A percentile compares a stretch with the other conserved stretches of the same genome.
These are phyloP conservation scores for Saccharomyces uvarum DNA, from an alignment of 1,139 yeast genomes.

Conservation along the genomic window DNA sequence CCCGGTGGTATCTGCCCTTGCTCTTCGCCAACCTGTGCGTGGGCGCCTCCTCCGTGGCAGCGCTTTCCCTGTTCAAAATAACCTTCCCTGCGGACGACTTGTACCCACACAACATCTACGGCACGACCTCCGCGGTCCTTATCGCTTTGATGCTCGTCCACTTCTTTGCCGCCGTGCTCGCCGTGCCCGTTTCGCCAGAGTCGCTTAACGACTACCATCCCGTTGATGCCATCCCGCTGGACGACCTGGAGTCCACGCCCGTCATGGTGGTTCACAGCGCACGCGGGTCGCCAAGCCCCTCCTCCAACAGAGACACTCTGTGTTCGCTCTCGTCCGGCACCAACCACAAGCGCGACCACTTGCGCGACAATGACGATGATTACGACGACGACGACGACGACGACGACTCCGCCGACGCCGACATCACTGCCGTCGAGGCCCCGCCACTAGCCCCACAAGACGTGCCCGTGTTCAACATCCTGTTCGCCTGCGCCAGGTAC, in stretches of 20 bases:
- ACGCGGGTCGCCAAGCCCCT: constrained; percentile 5
- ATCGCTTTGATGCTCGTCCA: constrained; percentile 48
- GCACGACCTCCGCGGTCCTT: constrained; percentile 55
- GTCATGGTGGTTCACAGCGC: constrained; percentile 10
- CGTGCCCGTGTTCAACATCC: neutral
- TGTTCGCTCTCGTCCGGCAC: neutral
- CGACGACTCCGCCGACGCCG: neutral
- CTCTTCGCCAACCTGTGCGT: constrained; percentile 46
- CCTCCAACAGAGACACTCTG: neutral
- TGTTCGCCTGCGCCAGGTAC: neutral
- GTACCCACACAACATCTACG: constrained; percentile 73
- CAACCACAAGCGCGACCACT: neutral
- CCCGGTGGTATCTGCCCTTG: constrained; percentile 51
- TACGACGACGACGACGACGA: neutral
- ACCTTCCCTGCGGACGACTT: constrained; percentile 50
- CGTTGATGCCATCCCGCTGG: constrained; percentile 26
- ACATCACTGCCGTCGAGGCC: neutral
- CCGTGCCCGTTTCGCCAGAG: constrained; percentile 10
- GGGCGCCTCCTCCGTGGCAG: constrained; percentile 45
- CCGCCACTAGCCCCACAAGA: neutral
- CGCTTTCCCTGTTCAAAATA: constrained; percentile 51
- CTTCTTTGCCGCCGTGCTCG: constrained; percentile 44
- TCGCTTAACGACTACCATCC: constrained; percentile 37
- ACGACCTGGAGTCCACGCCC: constrained; percentile 12
- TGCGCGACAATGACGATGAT: too few relatives aligned